Evolutionary conservation across 2,329 filamentous ascomycete genomes (phyloP), one percentile per base, ranked within the genome.

Genomic region (Aureobasidium pullulans): DNA sequence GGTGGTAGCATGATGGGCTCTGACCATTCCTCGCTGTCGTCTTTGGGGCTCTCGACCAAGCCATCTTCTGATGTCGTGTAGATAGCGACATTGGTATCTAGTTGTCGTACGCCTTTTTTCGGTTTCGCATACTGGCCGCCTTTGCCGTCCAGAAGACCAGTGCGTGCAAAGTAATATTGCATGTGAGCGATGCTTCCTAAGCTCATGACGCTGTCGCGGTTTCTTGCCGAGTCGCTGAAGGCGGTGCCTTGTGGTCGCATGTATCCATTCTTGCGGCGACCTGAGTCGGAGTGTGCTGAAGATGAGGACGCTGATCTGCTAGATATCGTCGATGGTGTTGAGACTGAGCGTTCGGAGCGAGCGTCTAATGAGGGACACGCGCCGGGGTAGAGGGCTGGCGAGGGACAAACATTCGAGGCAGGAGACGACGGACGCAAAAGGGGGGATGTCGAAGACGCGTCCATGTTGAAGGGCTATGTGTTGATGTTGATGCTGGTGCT

Each of bases 151-250:
- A 99, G 77, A 64, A 99, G 76, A 6, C 94, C 94, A 0, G 94
- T 99, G 61, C 94, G 82, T 37, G 94, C 93, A 76, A 99, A 99
- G 75, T 97, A 99, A 76, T 97, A 96, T 74, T 99, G 94, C 69
- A 99, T 79, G 76, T 99, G 94, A 59, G 92, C 90, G 67, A 99
- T 99, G 73, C 92, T 96, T 58, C 94, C 94, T 63, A 99, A 76
- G 69, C 90, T 96, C 84, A 97, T 87, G 64, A 99, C 94, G 70
- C 92, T 96, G 72, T 99, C 93, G 63, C 94, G 83, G 53, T 90
- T 90, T 70, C 85, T 86, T 48, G 94, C 94, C 60, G 92, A 96
- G 61, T 89, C 88, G 29, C 94, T 90, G 72, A 97, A 99, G 68
- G 91, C 84, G 54, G 89, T 95, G 57, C 86, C 89, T 71, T 91